Percentiles rank a stretch among this genome's conserved stretches.
Conservation (phyloP, 345 rosid genomes). For the Lepidium africanum region DNA sequence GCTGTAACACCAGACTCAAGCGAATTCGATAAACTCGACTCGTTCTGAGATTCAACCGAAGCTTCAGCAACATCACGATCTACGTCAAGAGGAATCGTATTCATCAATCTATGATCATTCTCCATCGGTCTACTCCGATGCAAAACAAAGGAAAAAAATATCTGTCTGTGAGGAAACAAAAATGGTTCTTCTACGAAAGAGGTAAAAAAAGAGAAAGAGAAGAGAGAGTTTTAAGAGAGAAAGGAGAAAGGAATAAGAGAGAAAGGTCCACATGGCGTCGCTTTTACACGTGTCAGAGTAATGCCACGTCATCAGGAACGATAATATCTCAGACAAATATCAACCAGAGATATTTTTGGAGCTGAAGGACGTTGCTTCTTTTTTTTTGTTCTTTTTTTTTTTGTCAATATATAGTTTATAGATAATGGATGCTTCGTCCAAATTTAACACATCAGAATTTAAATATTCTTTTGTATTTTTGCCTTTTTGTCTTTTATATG, state of each 20-base stretch:
- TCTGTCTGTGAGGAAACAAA: not conserved
- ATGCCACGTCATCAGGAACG: slow-evolving; percentile 34
- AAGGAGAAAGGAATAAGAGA: not conserved
- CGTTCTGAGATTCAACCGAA: slow-evolving; percentile 16
- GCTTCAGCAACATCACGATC: slow-evolving; percentile 27
- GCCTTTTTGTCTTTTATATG: not conserved
- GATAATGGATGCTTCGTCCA: not conserved
- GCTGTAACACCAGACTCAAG: slow-evolving; percentile 35
- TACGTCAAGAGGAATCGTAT: slow-evolving; percentile 16
- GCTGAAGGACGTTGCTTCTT: not conserved
- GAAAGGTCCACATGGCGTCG: slow-evolving; percentile 47
- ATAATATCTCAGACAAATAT: slow-evolving; percentile 42
- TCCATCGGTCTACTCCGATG: slow-evolving; percentile 17
- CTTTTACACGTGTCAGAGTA: slow-evolving; percentile 49
- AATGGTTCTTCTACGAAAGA: not conserved
- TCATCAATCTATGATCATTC: slow-evolving; percentile 12
- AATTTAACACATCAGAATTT: not conserved
- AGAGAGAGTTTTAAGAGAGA: not conserved
- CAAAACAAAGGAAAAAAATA: not conserved
- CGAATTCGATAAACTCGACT: slow-evolving; percentile 34
- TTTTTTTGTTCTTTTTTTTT: not conserved
- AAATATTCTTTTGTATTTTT: not conserved
- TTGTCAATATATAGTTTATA: not conserved
- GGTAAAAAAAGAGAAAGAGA: not conserved
- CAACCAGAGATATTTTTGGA: slow-evolving; percentile 38